A percentile compares a stretch with the other conserved stretches of the same genome.
Conservation (phyloP, 306 rosid species). For the Sphenostylis stenocarpa region DNA sequence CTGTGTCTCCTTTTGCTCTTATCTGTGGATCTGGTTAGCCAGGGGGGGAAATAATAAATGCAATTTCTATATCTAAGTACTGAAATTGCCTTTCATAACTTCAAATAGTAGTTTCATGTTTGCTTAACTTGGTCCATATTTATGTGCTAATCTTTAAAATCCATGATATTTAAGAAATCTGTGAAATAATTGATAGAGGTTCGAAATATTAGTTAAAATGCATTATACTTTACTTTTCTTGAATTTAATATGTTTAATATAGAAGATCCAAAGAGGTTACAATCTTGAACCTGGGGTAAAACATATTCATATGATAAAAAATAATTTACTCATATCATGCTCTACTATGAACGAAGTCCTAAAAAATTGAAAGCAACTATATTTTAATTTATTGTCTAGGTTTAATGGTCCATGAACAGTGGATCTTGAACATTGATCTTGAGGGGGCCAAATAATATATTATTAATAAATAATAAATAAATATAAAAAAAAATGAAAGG, state of each 20-base stretch:
- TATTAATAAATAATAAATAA: too few species aligned
- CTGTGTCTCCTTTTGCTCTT: background rate
- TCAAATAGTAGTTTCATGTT: background rate
- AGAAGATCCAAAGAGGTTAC: background rate
- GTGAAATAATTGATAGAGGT: background rate
- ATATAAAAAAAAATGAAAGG: too few species aligned
- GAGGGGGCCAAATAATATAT: too few species aligned
- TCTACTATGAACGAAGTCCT: background rate
- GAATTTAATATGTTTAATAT: background rate
- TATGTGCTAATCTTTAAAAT: background rate
- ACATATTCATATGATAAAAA: background rate
- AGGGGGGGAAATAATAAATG: background rate
- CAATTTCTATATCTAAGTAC: background rate
- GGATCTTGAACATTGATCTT: too few species aligned
- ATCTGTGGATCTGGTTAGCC: background rate
- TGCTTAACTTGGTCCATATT: background rate
- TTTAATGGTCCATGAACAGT: too few species aligned
- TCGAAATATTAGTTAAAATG: conserved; percentile 10
- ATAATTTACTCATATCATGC: background rate
- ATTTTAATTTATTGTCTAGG: too few species aligned
- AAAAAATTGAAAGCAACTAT: background rate
- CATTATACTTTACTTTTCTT: background rate
- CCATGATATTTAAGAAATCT: background rate
- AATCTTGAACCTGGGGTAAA: background rate
- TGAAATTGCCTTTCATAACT: background rate